phyloP scores from a whole-genome alignment of 805 yeast genomes.

The Sugiyamaella lignohabitans region DNA sequence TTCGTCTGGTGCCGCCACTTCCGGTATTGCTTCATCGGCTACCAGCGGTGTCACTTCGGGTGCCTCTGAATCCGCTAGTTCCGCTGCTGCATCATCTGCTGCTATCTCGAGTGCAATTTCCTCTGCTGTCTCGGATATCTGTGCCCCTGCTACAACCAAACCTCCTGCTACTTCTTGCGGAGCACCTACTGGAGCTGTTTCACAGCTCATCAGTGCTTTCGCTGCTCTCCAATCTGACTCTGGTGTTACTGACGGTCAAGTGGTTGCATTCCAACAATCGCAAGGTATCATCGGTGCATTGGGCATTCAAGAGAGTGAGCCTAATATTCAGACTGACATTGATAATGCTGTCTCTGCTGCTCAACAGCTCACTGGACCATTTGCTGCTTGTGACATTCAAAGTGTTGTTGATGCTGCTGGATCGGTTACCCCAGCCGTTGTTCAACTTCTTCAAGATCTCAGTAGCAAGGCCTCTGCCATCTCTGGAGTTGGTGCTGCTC shows the following conservation, averaged over 20 bases:
- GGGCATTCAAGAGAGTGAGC: constrained; percentile 24
- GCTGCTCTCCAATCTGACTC: constrained; percentile 11
- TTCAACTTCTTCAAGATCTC: constrained; percentile 19
- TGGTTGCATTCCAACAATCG: constrained; percentile 4
- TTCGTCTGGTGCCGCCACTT: no score
- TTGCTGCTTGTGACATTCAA: constrained; percentile 14
- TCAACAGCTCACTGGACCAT: constrained; percentile 8
- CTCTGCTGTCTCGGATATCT: no score
- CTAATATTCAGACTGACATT: constrained; percentile 19
- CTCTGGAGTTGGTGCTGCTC: constrained; percentile 12
- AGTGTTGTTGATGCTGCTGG: constrained; percentile 6
- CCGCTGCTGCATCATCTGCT: no score
- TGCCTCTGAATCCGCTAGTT: no score
- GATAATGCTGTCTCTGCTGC: constrained; percentile 9
- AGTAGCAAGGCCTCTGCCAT: constrained; percentile 19
- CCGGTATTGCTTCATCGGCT: no score
- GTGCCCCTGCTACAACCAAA: no score
- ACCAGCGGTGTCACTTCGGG: no score
- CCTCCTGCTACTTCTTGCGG: no score
- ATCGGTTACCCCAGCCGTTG: constrained; percentile 14
- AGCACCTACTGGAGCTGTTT: no score
- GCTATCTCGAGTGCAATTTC: no score
- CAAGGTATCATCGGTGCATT: constrained; percentile 28
- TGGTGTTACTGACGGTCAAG: constrained; percentile 8
- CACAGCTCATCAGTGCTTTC: constrained; percentile 14